Percentiles rank a stretch among this genome's conserved stretches.
These are phyloP conservation scores for Amanita polypyramis DNA, from an alignment of 768 basidiomycete species.

Conservation along the genomic window DNA sequence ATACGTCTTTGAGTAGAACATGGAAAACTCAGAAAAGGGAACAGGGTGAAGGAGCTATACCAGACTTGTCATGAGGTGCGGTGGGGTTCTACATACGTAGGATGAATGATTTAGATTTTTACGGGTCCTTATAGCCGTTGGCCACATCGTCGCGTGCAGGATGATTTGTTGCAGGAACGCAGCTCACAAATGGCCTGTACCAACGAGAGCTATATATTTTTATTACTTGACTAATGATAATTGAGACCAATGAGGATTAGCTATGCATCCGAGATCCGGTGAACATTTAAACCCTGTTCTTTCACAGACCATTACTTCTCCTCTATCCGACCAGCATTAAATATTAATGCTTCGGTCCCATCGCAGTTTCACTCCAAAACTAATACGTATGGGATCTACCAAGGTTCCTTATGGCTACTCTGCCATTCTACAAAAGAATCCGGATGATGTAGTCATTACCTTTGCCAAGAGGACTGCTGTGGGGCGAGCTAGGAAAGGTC, in stretches of 20 bases:
- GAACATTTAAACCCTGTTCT: no score
- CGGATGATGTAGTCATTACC: constrained; percentile 84
- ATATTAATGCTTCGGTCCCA: constrained; percentile 11
- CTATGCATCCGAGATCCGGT: no score
- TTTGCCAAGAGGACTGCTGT: constrained; percentile 88
- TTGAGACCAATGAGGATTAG: no score
- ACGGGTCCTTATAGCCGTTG: background rate
- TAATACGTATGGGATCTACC: constrained; percentile 30
- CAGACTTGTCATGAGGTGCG: constrained; percentile 26
- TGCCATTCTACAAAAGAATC: constrained; percentile 54
- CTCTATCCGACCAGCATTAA: no score
- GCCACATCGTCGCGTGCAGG: no score
- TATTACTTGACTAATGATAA: no score
- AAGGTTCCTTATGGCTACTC: constrained; percentile 34
- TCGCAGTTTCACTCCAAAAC: constrained; percentile 10
- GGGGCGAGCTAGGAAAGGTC: constrained; percentile 83
- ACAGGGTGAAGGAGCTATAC: constrained; percentile 19
- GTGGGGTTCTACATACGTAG: background rate
- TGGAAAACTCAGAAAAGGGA: constrained; percentile 41
- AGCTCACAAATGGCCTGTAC: no score
- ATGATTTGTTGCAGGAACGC: background rate
- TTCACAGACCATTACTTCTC: no score
- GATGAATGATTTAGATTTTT: background rate
- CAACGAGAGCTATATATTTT: no score
- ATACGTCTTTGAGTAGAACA: constrained; percentile 51